phyloP scores from a whole-genome alignment of 176 grass and related monocot genomes.

The Cenchrus americanus region DNA sequence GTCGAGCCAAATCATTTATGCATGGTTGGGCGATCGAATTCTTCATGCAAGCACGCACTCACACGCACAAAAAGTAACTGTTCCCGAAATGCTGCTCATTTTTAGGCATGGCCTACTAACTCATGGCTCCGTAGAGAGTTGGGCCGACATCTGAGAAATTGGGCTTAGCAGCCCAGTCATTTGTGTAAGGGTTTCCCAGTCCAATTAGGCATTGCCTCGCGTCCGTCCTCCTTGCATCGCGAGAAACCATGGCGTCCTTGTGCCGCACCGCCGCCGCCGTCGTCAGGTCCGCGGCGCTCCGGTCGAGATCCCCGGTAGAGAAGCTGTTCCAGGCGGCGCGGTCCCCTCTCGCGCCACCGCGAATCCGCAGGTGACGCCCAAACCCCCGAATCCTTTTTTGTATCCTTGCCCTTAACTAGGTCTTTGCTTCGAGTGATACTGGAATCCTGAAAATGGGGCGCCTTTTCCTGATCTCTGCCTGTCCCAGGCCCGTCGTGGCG shows the following conservation, averaged over 20 bases:
- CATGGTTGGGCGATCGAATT: no score
- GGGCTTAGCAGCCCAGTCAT: background rate
- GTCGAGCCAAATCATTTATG: no score
- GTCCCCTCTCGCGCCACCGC: slow-evolving; percentile 1
- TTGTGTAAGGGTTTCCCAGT: background rate
- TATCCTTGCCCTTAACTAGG: background rate
- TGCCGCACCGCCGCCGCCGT: slow-evolving; percentile 42
- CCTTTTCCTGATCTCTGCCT: background rate
- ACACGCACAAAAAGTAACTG: no score
- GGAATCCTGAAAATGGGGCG: background rate
- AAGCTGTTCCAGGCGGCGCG: slow-evolving; percentile 24
- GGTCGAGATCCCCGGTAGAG: slow-evolving; percentile 28
- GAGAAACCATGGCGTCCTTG: slow-evolving; percentile 63
- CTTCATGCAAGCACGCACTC: no score
- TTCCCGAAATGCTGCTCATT: no score
- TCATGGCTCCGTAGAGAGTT: background rate
- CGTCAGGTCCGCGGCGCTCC: slow-evolving; percentile 50
- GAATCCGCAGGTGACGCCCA: slow-evolving; percentile 52
- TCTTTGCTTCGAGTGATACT: background rate
- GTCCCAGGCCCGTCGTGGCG: slow-evolving; percentile 29
- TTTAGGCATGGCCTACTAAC: no score
- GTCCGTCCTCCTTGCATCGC: background rate
- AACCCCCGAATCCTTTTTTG: background rate
- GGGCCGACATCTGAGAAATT: background rate
- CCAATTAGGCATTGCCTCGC: background rate